Evolutionary conservation across 768 basidiomycete species (phyloP).

Genomic region (Tylopilus sp.): DNA sequence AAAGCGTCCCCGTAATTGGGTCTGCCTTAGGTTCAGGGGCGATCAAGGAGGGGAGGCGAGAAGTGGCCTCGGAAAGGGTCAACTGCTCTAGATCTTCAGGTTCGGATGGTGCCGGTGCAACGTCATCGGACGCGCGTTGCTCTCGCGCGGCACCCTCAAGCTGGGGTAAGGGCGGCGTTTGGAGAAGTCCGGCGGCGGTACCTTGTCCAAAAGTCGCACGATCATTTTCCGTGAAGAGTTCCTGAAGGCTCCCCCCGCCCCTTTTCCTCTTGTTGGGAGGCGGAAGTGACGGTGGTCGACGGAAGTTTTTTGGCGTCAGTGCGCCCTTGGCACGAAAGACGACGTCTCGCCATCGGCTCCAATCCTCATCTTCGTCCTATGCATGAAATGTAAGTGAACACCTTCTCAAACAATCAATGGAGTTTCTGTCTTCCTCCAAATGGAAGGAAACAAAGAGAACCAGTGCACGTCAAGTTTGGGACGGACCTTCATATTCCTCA

Average conservation of each 20-base stretch:
- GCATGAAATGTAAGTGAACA: slow-evolving; percentile 3
- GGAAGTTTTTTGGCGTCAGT: slow-evolving; percentile 36
- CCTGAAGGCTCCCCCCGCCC: slow-evolving; percentile 41
- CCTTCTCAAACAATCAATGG: neutral
- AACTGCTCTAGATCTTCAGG: slow-evolving; percentile 19
- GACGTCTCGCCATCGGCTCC: slow-evolving; percentile 85
- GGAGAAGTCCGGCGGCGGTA: neutral
- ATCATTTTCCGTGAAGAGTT: slow-evolving; percentile 3
- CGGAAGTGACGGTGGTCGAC: slow-evolving; percentile 41
- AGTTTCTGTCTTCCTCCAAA: neutral
- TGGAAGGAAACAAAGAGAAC: neutral
- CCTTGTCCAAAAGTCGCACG: neutral
- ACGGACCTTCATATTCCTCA: slow-evolving; percentile 80
- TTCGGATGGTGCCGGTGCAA: neutral
- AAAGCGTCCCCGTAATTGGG: slow-evolving; percentile 46
- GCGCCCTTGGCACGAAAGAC: slow-evolving; percentile 73
- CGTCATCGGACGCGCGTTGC: neutral
- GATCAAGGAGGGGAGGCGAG: slow-evolving; percentile 27
- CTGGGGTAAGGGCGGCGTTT: neutral
- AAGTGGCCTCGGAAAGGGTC: slow-evolving; percentile 50
- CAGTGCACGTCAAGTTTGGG: neutral
- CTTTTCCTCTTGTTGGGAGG: slow-evolving; percentile 58
- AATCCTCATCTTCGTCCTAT: slow-evolving; percentile 85
- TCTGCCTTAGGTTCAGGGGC: slow-evolving; percentile 31
- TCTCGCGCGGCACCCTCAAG: neutral